Percentiles rank a stretch among this genome's conserved stretches.
Evolutionary conservation across 192 early-diverging fungal genomes (phyloP).

Genomic region (Gryganskiella cystojenkinii): DNA sequence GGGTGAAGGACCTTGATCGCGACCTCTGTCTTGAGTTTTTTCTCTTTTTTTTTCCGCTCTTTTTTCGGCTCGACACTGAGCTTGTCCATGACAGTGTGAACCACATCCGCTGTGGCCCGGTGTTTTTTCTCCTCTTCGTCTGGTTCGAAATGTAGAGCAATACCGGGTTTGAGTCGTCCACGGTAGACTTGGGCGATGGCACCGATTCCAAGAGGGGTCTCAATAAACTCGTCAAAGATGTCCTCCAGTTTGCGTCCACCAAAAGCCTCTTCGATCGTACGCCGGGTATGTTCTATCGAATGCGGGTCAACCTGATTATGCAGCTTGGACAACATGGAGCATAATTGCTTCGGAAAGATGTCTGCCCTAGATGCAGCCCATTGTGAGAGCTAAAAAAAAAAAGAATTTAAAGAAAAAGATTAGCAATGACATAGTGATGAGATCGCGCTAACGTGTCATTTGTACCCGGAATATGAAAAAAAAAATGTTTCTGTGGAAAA

Average conservation of each 20-base stretch:
- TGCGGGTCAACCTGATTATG: slow-evolving; percentile 88
- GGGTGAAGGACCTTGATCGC: slow-evolving; percentile 97
- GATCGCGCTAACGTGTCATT: not conserved
- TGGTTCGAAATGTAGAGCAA: slow-evolving; percentile 45
- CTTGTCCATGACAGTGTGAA: slow-evolving; percentile 32
- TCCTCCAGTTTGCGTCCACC: slow-evolving; percentile 71
- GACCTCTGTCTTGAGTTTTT: slow-evolving; percentile 59
- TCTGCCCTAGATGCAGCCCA: slow-evolving; percentile 95
- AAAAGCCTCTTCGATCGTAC: slow-evolving; percentile 73
- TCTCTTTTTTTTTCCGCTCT: slow-evolving; percentile 17
- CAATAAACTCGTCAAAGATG: slow-evolving; percentile 83
- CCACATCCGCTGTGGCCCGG: slow-evolving; percentile 21
- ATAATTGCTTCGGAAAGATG: slow-evolving; percentile 82
- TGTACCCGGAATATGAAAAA: not conserved
- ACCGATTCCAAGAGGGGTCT: slow-evolving; percentile 87
- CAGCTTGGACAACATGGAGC: slow-evolving; percentile 77
- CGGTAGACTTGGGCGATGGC: slow-evolving; percentile 92
- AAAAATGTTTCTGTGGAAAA: not conserved
- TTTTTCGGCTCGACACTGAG: slow-evolving; percentile 18
- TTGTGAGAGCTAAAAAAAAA: slow-evolving; percentile 75
- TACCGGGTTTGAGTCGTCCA: slow-evolving; percentile 47
- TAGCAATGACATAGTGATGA: not conserved
- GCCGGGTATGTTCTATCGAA: slow-evolving; percentile 71
- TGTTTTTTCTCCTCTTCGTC: slow-evolving; percentile 22
- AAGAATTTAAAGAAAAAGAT: slow-evolving; percentile 5